Conservation (phyloP, 192 early-diverging fungal species). For the Coemansia erecta region DNA sequence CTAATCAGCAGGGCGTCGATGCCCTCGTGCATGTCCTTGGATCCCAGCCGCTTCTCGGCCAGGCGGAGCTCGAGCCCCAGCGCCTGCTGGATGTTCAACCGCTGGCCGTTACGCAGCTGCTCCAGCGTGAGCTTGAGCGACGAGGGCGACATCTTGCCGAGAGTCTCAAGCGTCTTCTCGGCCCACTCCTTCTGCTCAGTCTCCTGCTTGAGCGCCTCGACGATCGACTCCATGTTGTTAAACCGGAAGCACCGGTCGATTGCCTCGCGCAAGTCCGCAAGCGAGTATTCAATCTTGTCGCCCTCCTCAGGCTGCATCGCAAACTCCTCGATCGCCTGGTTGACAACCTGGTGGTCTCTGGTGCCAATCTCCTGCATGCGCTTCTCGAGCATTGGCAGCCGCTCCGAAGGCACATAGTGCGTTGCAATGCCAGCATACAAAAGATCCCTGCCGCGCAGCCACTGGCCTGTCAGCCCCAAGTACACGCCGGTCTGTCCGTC, state of each 20-base stretch:
- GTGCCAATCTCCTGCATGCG: conserved; percentile 79
- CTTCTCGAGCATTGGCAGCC: conserved; percentile 74
- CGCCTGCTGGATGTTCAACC: conserved; percentile 70
- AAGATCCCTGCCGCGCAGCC: conserved; percentile 79
- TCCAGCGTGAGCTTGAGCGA: conserved; percentile 85
- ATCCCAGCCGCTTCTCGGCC: conserved; percentile 70
- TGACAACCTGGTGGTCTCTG: conserved; percentile 74
- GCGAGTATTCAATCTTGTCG: conserved; percentile 27
- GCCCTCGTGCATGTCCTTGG: conserved; percentile 87
- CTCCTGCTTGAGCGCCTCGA: conserved; percentile 79
- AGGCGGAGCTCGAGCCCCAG: conserved; percentile 85
- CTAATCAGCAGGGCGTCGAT: conserved; percentile 75
- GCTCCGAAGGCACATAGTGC: conserved; percentile 89
- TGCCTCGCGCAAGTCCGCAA: conserved; percentile 53
- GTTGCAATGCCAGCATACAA: conserved; percentile 94
- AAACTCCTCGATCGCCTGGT: conserved; percentile 90
- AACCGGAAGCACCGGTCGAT: conserved; percentile 88
- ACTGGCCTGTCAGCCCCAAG: conserved; percentile 82
- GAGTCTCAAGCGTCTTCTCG: conserved; percentile 58
- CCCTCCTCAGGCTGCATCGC: conserved; percentile 56
- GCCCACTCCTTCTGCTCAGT: conserved; percentile 61
- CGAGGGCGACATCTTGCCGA: conserved; percentile 77
- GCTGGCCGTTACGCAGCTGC: conserved; percentile 72
- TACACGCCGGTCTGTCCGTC: conserved; percentile 94
- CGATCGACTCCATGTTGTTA: conserved; percentile 80